Evolutionary conservation across 345 rosid genomes (phyloP).

Genomic region (Turnera subulata): DNA sequence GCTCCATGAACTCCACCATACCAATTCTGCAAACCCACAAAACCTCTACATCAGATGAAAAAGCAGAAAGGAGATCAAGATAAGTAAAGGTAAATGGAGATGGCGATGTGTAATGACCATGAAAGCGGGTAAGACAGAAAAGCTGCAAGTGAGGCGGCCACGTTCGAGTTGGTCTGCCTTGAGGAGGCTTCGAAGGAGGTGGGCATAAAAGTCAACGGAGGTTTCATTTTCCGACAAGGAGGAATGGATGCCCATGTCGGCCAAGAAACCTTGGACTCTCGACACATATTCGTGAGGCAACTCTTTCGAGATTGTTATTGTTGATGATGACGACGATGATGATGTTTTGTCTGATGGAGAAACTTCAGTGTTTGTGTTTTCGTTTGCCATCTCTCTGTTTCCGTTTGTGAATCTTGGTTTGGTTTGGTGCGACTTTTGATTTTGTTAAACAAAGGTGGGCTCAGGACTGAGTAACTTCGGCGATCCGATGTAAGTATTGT

Average conservation of each 20-base stretch:
- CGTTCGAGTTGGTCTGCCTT: conserved; percentile 36
- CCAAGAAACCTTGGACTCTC: conserved; percentile 22
- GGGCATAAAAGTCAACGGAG: conserved; percentile 42
- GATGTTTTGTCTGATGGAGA: not conserved
- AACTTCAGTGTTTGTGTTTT: not conserved
- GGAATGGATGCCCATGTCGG: conserved; percentile 17
- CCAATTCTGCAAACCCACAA: conserved; percentile 1
- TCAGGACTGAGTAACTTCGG: too few relatives aligned
- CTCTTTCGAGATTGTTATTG: conserved; percentile 19
- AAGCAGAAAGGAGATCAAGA: not conserved
- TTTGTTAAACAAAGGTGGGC: too few relatives aligned
- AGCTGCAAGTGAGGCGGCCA: conserved; percentile 52
- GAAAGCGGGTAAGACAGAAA: conserved; percentile 47
- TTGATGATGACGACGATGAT: too few relatives aligned
- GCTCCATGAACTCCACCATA: conserved; percentile 1
- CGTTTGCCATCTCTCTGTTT: too few relatives aligned
- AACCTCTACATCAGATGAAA: too few relatives aligned
- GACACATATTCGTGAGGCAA: conserved; percentile 15
- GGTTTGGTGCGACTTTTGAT: too few relatives aligned
- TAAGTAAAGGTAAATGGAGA: not conserved
- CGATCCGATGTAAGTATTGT: too few relatives aligned
- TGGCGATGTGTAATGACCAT: conserved; percentile 29
- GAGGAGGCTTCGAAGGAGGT: conserved; percentile 40
- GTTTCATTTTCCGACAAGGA: conserved; percentile 20
- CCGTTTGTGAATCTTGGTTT: too few relatives aligned